Evolutionary conservation across 2,329 filamentous ascomycete genomes (phyloP), one percentile per base, ranked within the genome.

Genomic region (Scopulariopsis brevicaulis): DNA sequence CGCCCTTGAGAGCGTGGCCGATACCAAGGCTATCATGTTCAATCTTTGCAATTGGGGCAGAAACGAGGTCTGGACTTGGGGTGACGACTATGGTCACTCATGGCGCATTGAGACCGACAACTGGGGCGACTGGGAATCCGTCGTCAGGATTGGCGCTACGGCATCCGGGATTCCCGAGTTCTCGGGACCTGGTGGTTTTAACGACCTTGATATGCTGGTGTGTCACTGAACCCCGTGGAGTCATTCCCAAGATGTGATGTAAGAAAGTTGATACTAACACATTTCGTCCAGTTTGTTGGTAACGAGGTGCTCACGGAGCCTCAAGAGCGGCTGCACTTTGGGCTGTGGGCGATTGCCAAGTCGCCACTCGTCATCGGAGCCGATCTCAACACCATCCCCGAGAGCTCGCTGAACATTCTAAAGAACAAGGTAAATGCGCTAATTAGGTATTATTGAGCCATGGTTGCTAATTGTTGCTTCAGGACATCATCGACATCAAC

Each of bases 21-120:
- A 62, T 43, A 70, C 73, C 32, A 67, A 73, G 10, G 69, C 71
- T 0, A 80, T 81, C 15, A 64, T 75, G 2, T 81, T 74, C 64
- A 74, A 71, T 6, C 67, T 81, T 2, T 81, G 77, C 62, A 69
- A 76, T 22, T 80, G 78, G 77, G 78, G 79, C 0, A 62, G 71
- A 6, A 76, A 73, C 1, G 66, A 71, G 4, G 76, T 80, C 0
- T 70, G 73, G 53, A 62, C 64, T 1, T 81, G 77, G 76, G 78
- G 73, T 0, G 71, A 70, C 55, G 60, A 62, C 1, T 74, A 71
- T 0, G 77, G 73, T 53, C 75, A 74, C 6, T 76, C 68, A 68
- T 68, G 60, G 60, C 56, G 68, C 58, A 75, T 71, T 64, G 70
- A 66, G 40, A 68, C 63, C 1, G 73, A 75, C 61, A 74, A 74